phyloP scores from a whole-genome alignment of 306 rosid species.

The Hippophae gyantsensis region DNA sequence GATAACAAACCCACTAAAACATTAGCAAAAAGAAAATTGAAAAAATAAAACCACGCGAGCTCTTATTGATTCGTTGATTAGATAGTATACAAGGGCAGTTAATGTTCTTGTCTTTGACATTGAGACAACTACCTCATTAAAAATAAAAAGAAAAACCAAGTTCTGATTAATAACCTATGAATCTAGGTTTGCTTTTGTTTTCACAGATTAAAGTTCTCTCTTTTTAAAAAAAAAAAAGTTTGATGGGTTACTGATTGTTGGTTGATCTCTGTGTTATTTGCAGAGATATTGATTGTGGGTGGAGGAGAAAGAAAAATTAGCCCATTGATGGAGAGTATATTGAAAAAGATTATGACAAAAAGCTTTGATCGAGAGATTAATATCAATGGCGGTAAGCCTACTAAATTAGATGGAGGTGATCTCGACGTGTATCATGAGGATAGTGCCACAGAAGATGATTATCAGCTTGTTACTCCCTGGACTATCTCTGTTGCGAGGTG shows the following conservation, averaged over 20 bases:
- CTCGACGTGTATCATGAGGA: conserved; percentile 61
- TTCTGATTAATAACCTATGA: too few relatives aligned
- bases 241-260: conserved; percentile 3
- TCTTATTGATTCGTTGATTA: conserved; percentile 7
- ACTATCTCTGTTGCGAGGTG: conserved; percentile 69
- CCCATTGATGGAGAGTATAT: conserved; percentile 31
- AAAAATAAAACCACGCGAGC: too few relatives aligned
- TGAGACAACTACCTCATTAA: too few relatives aligned
- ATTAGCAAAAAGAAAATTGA: too few relatives aligned
- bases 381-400: conserved; percentile 8
- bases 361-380: conserved; percentile 18
- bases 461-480: conserved; percentile 88
- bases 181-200: too few relatives aligned
- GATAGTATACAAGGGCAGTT: conserved; percentile 31
- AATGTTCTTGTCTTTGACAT: conserved; percentile 19
- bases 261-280: too few relatives aligned
- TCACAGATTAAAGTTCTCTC: too few relatives aligned
- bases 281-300: conserved; percentile 34
- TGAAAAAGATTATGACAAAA: conserved; percentile 49
- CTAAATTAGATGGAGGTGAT: conserved; percentile 38
- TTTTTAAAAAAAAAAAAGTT: too few relatives aligned
- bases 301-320: conserved; percentile 16
- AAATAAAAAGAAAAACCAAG: too few relatives aligned
- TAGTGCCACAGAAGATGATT: conserved; percentile 42
- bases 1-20: too few relatives aligned